Evolutionary conservation across 2,329 filamentous ascomycete species (phyloP).

Genomic region (Neonectria hederae): DNA sequence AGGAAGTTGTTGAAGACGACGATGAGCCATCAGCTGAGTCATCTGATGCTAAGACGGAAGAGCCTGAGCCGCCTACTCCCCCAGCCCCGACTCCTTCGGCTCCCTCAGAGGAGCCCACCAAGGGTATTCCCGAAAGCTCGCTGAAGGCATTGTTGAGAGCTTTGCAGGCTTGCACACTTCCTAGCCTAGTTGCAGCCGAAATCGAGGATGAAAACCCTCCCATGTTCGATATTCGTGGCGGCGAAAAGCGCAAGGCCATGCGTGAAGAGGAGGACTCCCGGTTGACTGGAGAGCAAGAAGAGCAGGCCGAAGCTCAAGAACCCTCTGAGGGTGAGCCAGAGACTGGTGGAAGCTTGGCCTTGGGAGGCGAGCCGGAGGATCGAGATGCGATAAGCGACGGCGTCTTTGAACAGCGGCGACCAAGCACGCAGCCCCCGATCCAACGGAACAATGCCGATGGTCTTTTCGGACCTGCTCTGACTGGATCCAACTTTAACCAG

Average conservation of each 20-base stretch:
- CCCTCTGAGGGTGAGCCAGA: constrained; percentile 79
- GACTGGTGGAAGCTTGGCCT: constrained; percentile 82
- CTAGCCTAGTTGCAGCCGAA: constrained; percentile 25
- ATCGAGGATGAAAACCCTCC: constrained; percentile 62
- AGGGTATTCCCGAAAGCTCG: constrained; percentile 36
- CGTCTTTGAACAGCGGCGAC: constrained; percentile 65
- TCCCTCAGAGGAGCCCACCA: constrained; percentile 1
- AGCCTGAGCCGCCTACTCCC: constrained; percentile 25
- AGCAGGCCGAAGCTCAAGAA: constrained; percentile 55
- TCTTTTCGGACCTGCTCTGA: constrained; percentile 63
- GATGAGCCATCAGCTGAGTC: constrained; percentile 44
- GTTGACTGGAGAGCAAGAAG: constrained; percentile 58
- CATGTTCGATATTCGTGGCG: constrained; percentile 84
- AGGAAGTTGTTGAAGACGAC: constrained; percentile 52
- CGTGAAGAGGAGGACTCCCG: constrained; percentile 74
- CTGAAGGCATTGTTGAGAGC: constrained; percentile 51
- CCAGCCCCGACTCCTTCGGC: background rate
- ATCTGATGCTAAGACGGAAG: constrained; percentile 27
- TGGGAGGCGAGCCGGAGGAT: constrained; percentile 94
- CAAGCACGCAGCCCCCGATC: constrained; percentile 79
- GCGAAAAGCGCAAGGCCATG: constrained; percentile 81
- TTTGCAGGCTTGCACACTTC: constrained; percentile 50
- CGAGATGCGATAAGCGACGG: constrained; percentile 64
- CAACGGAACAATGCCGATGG: constrained; percentile 68
- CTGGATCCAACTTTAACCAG: constrained; percentile 58